phyloP scores from a whole-genome alignment of 148 eudicot genomes.

The Arctostaphylos glauca region DNA sequence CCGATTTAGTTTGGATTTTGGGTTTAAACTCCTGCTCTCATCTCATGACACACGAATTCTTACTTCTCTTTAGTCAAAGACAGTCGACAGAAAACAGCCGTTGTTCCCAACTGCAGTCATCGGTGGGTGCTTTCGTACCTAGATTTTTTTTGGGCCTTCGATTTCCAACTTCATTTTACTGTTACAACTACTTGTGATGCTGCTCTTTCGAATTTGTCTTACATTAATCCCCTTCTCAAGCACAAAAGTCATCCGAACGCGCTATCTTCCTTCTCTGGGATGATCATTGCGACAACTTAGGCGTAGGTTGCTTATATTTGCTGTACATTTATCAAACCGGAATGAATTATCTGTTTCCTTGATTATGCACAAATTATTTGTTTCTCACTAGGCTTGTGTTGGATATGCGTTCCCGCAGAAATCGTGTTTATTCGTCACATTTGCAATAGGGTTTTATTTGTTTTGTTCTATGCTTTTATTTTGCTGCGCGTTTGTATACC shows the following conservation, averaged over 20 bases:
- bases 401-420: not conserved
- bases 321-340: not conserved
- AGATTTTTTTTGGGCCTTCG: not conserved
- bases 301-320: constrained; percentile 1
- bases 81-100: not conserved
- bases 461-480: not conserved
- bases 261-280: not conserved
- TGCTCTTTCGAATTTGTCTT: not conserved
- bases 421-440: not conserved
- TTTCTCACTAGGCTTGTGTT: not conserved
- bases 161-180: not conserved
- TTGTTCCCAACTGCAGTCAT: not conserved
- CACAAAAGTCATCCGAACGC: no score
- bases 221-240: not conserved
- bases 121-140: not conserved
- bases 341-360: not conserved
- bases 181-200: not conserved
- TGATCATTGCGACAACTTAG: not conserved
- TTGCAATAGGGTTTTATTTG: not conserved
- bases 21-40: no score
- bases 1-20: no score
- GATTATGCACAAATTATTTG: not conserved
- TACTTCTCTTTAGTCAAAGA: not conserved
- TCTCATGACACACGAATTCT: no score
- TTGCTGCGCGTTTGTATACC: not conserved